phyloP scores from a whole-genome alignment of 805 yeast genomes.

The Wickerhamiella occidentalis region DNA sequence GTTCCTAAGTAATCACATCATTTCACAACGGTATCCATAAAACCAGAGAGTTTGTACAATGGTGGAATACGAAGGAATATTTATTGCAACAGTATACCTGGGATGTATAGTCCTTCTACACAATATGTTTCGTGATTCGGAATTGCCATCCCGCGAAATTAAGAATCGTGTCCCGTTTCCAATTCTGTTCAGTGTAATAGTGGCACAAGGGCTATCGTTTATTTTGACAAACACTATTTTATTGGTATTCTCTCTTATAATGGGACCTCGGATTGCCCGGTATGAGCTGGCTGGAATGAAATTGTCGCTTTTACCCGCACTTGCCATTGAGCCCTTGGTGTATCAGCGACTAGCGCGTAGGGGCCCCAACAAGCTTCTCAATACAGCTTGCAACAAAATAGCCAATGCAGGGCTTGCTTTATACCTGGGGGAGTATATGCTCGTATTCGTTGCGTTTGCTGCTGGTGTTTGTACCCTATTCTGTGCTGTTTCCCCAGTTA shows the following conservation, averaged over 20 bases:
- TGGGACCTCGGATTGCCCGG: background rate
- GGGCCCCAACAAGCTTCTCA: conserved; percentile 1
- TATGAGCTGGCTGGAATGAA: background rate
- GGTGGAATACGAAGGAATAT: background rate
- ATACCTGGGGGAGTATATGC: background rate
- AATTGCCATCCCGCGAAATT: background rate
- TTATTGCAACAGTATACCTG: background rate
- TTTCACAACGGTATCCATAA: background rate
- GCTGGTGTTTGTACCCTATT: conserved; percentile 1
- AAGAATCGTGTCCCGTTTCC: conserved; percentile 3
- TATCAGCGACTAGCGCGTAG: background rate
- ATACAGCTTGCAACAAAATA: background rate
- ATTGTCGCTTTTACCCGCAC: background rate
- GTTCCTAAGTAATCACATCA: background rate
- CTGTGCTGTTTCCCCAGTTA: background rate
- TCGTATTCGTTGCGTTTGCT: background rate
- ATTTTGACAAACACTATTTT: background rate
- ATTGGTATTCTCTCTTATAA: background rate
- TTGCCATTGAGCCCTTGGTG: conserved; percentile 3
- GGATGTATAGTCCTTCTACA: background rate
- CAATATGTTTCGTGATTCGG: background rate
- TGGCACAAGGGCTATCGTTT: background rate
- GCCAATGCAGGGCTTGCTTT: background rate
- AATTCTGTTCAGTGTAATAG: background rate
- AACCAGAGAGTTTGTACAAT: background rate